Evolutionary conservation across 495 filamentous ascomycete genomes (phyloP).

Genomic region (Tuber calosporum): DNA sequence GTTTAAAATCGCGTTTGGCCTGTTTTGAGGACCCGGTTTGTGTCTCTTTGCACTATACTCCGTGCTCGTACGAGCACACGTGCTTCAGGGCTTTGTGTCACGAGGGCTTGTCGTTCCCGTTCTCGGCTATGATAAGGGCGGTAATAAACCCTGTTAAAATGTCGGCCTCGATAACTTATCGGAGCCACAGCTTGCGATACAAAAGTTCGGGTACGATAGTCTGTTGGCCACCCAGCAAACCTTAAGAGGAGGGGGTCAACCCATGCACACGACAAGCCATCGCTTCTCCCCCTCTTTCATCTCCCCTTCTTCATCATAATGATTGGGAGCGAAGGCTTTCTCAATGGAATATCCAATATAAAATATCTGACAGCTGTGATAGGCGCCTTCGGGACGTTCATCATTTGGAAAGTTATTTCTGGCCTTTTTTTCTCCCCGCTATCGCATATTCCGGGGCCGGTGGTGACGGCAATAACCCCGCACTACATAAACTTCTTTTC

Average conservation of each 20-base stretch:
- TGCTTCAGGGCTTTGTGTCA: background rate
- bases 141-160: background rate
- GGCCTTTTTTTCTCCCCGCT: conserved; percentile 16
- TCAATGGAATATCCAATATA: background rate
- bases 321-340: background rate
- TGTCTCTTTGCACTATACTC: too few relatives aligned
- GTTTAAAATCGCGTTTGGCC: too few relatives aligned
- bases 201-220: background rate
- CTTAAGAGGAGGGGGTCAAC: background rate
- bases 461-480: conserved; percentile 2
- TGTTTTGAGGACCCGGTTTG: too few relatives aligned
- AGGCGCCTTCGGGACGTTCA: background rate
- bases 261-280: background rate
- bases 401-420: background rate
- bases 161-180: background rate
- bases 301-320: background rate
- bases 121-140: background rate
- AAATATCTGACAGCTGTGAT: background rate
- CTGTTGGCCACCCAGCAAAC: background rate
- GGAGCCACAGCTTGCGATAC: background rate
- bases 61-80: background rate
- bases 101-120: background rate
- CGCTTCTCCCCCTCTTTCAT: background rate
- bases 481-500: conserved; percentile 15
- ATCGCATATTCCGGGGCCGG: conserved; percentile 3